Base-by-base conservation (phyloP, 352 stramenopile genomes). In the Phytophthora rubi region DNA sequence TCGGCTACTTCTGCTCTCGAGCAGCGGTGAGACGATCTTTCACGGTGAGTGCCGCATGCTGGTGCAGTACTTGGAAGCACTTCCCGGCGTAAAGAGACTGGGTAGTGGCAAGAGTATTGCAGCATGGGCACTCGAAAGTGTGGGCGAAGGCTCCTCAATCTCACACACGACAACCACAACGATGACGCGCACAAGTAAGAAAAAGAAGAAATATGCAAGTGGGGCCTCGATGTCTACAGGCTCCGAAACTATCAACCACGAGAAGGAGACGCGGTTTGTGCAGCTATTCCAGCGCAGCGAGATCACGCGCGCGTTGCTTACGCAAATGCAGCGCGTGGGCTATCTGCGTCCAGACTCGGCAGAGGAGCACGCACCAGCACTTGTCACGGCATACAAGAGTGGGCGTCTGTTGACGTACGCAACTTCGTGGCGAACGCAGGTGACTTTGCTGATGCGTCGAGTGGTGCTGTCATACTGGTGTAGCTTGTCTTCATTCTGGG, bases 221-320 rank as follows among this genome's bases (percentile, higher is more conserved):
- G 47, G 35, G 33, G 13, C 30, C 30, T 68, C 37, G 39, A 55
- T 64, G 44, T 62, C 52, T 3, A 64, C 33, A n/a, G 44, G 21
- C 18, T 59, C 56, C 1, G 45, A 67, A 12, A 45, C 47, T 51
- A 15, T 16, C n/a, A 42, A 54, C 26, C 37, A 13, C 48, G 62
- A 71, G 54, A 62, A 70, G 47, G 57, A 76, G 59, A 47, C 37
- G 2, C 57, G 52, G 5, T 76, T 70, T 60, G 62, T 73, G 15
- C 65, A 76, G 49, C 26, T 73, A 28, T 76, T 76, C 68, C 59
- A 65, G 26, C 58, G 52, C 53, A 79, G 68, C 44, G 68, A 79
- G 47, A 47, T 57, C 15, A 72, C 65, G 58, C 56, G 49, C 6
- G 55, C 15, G 8, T 53, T 74, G 49, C 51, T 63, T 26, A 57